These are phyloP conservation scores for Hemileccinum rubropunctum DNA, from an alignment of 768 basidiomycete genomes.

Conservation along the genomic window DNA sequence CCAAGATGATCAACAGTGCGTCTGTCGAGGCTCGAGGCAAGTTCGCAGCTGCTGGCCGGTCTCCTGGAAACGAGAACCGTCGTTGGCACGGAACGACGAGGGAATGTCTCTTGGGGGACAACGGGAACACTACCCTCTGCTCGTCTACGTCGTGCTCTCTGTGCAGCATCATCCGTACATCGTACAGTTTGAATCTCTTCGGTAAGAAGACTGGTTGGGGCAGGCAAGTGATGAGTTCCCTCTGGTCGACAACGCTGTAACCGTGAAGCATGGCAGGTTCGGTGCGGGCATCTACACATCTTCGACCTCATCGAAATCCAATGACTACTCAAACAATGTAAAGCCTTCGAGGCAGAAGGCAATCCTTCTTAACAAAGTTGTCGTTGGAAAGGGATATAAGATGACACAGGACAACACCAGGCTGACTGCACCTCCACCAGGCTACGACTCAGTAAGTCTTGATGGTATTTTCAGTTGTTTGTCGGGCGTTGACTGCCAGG, in stretches of 20 bases:
- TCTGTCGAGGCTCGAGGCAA: slow-evolving; percentile 60
- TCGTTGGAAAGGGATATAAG: slow-evolving; percentile 70
- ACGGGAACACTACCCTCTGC: slow-evolving; percentile 51
- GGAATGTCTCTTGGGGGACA: slow-evolving; percentile 62
- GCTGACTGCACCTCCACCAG: slow-evolving; percentile 56
- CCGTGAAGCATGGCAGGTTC: slow-evolving; percentile 41
- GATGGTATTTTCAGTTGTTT: not conserved
- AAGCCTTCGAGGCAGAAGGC: slow-evolving; percentile 55
- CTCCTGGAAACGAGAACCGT: slow-evolving; percentile 68
- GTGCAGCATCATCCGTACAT: slow-evolving; percentile 61
- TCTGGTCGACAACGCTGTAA: slow-evolving; percentile 1
- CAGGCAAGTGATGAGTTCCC: slow-evolving; percentile 37
- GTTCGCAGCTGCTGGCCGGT: slow-evolving; percentile 50
- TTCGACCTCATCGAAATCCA: slow-evolving; percentile 78
- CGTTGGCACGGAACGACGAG: slow-evolving; percentile 74
- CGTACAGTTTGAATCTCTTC: slow-evolving; percentile 59
- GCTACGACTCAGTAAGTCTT: slow-evolving; percentile 61
- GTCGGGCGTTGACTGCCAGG: not conserved
- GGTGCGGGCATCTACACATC: slow-evolving; percentile 73
- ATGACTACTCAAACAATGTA: slow-evolving; percentile 66
- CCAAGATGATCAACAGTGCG: slow-evolving; percentile 33
- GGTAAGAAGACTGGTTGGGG: slow-evolving; percentile 76
- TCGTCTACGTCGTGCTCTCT: slow-evolving; percentile 56
- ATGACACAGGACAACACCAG: slow-evolving; percentile 54
- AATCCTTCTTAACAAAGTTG: slow-evolving; percentile 71